These are phyloP conservation scores for Metschnikowia dekortorum DNA, from an alignment of 805 yeast species.

Conservation along the genomic window DNA sequence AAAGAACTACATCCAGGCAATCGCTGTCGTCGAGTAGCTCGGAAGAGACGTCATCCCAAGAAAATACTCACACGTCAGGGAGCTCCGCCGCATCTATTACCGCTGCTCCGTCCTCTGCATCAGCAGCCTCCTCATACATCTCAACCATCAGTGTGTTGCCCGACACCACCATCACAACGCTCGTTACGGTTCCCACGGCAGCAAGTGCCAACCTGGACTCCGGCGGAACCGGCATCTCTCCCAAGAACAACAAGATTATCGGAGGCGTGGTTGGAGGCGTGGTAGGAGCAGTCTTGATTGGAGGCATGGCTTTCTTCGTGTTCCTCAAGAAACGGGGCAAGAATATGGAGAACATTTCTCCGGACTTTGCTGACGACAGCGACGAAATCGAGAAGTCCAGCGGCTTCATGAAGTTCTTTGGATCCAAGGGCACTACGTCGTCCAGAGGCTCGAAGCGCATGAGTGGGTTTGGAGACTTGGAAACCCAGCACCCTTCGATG, in stretches of 20 bases:
- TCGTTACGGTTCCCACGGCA: slow-evolving; percentile 36
- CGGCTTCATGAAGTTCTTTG: slow-evolving; percentile 30
- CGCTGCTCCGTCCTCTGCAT: slow-evolving; percentile 7
- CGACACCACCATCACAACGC: slow-evolving; percentile 39
- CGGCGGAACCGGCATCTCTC: slow-evolving; percentile 8
- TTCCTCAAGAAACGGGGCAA: slow-evolving; percentile 31
- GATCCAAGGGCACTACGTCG: slow-evolving; percentile 19
- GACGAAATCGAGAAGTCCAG: slow-evolving; percentile 16
- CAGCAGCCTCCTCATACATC: slow-evolving; percentile 4
- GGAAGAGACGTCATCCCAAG: not conserved
- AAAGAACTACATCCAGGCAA: slow-evolving; percentile 1
- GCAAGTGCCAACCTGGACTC: slow-evolving; percentile 12
- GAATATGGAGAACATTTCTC: slow-evolving; percentile 36
- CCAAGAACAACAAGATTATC: slow-evolving; percentile 27
- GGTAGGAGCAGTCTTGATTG: slow-evolving; percentile 43
- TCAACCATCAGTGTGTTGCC: slow-evolving; percentile 21
- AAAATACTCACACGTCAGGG: not conserved
- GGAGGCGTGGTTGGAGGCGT: slow-evolving; percentile 46
- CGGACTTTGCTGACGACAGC: slow-evolving; percentile 37
- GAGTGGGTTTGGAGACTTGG: slow-evolving; percentile 24
- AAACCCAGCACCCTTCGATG: slow-evolving; percentile 15
- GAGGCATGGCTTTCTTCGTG: slow-evolving; percentile 32
- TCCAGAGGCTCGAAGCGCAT: slow-evolving; percentile 6
- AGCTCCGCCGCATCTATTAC: slow-evolving; percentile 3
- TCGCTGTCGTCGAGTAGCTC: slow-evolving; percentile 3